phyloP scores from a whole-genome alignment of 345 rosid genomes.

The Erucastrum elatum region DNA sequence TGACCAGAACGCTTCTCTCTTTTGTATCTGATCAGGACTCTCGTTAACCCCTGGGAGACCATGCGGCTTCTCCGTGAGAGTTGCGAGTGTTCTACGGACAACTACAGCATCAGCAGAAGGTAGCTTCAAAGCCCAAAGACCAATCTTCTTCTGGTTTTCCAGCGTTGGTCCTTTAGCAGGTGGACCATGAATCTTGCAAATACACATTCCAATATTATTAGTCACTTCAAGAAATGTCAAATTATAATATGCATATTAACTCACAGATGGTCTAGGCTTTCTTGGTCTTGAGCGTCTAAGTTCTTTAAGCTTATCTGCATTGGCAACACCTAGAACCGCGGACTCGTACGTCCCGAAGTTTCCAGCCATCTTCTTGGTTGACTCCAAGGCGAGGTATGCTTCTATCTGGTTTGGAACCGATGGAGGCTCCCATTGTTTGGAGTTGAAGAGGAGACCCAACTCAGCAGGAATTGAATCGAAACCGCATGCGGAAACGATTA shows the following conservation, averaged over 20 bases:
- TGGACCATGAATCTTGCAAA: conserved; percentile 81
- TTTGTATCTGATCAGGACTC: conserved; percentile 53
- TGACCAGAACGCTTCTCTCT: conserved; percentile 60
- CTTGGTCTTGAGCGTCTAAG: conserved; percentile 77
- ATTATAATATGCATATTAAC: conserved; percentile 7
- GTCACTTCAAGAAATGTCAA: not conserved
- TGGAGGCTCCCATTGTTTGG: conserved; percentile 75
- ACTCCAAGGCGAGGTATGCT: conserved; percentile 80
- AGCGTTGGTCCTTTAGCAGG: conserved; percentile 61
- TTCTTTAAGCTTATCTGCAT: conserved; percentile 53
- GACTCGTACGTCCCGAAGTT: conserved; percentile 84
- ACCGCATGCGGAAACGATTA: conserved; percentile 90
- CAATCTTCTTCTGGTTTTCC: conserved; percentile 70
- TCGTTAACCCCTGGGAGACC: conserved; percentile 77
- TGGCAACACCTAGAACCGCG: conserved; percentile 80
- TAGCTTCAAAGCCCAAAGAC: conserved; percentile 77
- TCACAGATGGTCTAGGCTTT: conserved; percentile 65
- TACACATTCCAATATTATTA: not conserved
- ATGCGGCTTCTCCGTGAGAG: conserved; percentile 59
- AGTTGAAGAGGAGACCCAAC: conserved; percentile 69
- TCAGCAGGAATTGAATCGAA: conserved; percentile 93
- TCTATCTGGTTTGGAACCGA: conserved; percentile 65
- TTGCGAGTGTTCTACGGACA: conserved; percentile 73
- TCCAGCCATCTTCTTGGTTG: conserved; percentile 66
- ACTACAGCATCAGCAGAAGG: conserved; percentile 83